Base-by-base conservation (phyloP, 140 eudicot genomes). In the Erigeron philadelphicus region DNA sequence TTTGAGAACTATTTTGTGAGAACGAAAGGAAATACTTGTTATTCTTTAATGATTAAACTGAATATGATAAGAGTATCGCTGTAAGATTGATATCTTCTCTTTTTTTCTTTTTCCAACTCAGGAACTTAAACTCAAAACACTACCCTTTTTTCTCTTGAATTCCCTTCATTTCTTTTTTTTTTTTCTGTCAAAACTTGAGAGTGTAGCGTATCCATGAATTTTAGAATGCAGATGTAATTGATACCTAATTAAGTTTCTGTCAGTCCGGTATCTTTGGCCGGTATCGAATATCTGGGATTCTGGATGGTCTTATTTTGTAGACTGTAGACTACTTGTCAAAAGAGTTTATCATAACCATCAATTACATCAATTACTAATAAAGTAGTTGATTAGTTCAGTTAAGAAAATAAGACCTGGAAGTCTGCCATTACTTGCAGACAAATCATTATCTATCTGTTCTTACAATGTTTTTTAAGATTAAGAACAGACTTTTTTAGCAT, bases 251-350 rank as follows among this genome's bases (percentile, higher is more conserved):
- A 68, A 45, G 50, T 21, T 41, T 69, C 12, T 4, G 43, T 41
- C 41, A 17, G 11, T 9, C 21, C 38, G 23, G 9, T 57, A 70
- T 21, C 57, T 58, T 70, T 40, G 64, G 38, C 47, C 6, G 46
- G 46, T 44, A n/a, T 54, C 54, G 67, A 63, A 59, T 57, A 57
- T 40, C 45, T 56, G 7, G 25, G 67, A 43, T 43, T 40, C 45
- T 56, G 7, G 25, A 56, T 46, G 56, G 68, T 13, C 47, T 58
- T 50, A 40, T 54, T 18, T 12, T 16, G 54, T 16, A 16, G 66
- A 8, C 56, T 16, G 54, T 38, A 38, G 66, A 8, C 56, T 18
- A 54, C 18, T 17, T 55, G 42, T 44, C 8, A 57, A 43, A 18
- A 18, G n/a, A 12, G 35, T 57, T 48, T 31, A 12, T 35, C 64